Conservation (phyloP, 2,329 filamentous ascomycete species). For the Colletotrichum musicola region DNA sequence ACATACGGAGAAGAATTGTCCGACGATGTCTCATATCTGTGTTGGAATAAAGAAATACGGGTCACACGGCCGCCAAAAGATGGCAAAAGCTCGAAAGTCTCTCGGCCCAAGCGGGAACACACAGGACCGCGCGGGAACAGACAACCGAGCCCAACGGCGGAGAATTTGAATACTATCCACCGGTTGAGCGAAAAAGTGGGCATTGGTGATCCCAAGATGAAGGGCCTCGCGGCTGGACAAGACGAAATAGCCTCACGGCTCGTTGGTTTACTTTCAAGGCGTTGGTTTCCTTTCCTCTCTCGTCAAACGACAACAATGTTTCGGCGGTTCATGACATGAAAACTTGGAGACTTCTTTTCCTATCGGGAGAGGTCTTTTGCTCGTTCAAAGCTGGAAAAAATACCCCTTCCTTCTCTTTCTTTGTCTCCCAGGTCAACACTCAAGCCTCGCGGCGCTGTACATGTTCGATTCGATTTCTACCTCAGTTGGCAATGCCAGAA, state of each 20-base stretch:
- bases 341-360: background rate
- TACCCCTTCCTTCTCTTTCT: conserved; percentile 22
- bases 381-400: conserved; percentile 26
- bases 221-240: conserved; percentile 54
- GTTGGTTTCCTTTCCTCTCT: conserved; percentile 19
- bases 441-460: conserved; percentile 32
- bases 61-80: conserved; percentile 42
- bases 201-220: conserved; percentile 42
- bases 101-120: conserved; percentile 34
- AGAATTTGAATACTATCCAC: conserved; percentile 19
- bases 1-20: conserved; percentile 10
- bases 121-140: conserved; percentile 34
- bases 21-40: background rate
- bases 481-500: conserved; percentile 8
- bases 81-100: conserved; percentile 28
- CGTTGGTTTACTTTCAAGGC: conserved; percentile 43
- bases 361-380: background rate
- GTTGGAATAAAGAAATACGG: conserved; percentile 26
- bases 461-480: background rate
- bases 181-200: conserved; percentile 10
- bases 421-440: conserved; percentile 8
- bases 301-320: background rate
- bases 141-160: background rate
- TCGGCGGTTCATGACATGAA: conserved; percentile 9
- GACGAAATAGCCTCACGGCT: conserved; percentile 53